Evolutionary conservation across 106 monocot species (phyloP).

Genomic region (Dendrobium nobile): DNA sequence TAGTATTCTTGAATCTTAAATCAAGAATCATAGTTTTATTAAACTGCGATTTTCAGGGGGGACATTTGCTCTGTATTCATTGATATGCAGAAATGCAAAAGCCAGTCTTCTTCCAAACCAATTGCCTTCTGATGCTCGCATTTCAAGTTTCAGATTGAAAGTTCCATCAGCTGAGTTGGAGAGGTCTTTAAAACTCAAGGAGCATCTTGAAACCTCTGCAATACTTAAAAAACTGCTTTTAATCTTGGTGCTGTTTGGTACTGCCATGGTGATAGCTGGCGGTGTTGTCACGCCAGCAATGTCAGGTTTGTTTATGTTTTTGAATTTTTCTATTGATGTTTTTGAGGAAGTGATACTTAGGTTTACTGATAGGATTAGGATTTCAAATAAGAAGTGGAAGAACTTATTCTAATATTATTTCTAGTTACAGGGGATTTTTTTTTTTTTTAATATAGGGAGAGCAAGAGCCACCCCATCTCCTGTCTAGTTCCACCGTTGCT

Average conservation of each 20-base stretch:
- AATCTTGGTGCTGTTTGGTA: slow-evolving; percentile 80
- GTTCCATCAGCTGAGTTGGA: slow-evolving; percentile 90
- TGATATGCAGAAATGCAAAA: slow-evolving; percentile 96
- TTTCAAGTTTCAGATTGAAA: slow-evolving; percentile 87
- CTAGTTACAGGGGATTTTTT: too few species aligned
- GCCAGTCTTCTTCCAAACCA: slow-evolving; percentile 92
- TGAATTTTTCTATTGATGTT: neutral
- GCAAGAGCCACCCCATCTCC: too few species aligned
- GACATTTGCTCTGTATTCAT: slow-evolving; percentile 93
- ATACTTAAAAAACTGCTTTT: slow-evolving; percentile 77
- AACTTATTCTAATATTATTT: too few species aligned
- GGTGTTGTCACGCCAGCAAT: slow-evolving; percentile 94
- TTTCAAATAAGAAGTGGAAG: too few species aligned
- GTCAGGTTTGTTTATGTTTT: slow-evolving; percentile 58
- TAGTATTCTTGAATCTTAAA: neutral
- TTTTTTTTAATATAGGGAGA: too few species aligned
- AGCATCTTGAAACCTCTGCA: slow-evolving; percentile 60
- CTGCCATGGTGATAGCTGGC: slow-evolving; percentile 93
- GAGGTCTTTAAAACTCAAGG: slow-evolving; percentile 88
- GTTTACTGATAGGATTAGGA: too few species aligned
- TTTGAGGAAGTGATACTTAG: neutral
- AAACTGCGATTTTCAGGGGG: slow-evolving; percentile 41
- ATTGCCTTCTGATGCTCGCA: slow-evolving; percentile 78
- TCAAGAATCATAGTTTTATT: neutral
- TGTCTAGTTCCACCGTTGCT: too few species aligned